phyloP scores from a whole-genome alignment of 2,329 filamentous ascomycete species.

The Colletotrichum gloeosporioides region DNA sequence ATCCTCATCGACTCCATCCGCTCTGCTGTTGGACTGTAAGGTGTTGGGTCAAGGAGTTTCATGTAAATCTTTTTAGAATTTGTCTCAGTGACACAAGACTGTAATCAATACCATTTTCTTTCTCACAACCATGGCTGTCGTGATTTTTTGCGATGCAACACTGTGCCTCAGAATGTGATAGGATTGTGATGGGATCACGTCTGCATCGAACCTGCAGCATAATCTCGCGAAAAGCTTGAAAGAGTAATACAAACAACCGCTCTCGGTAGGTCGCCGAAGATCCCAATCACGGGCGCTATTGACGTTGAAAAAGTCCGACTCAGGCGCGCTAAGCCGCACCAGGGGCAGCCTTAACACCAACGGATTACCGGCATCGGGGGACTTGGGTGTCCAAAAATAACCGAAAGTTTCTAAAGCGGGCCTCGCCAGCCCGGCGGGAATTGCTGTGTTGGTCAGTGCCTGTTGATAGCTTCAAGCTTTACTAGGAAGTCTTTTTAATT shows the following conservation, averaged over 20 bases:
- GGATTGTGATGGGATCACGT: not conserved
- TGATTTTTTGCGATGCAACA: not conserved
- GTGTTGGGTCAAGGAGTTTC: not conserved
- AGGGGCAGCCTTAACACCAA: not conserved
- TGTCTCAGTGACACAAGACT: not conserved
- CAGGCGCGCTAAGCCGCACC: not conserved
- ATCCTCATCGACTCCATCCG: slow-evolving; percentile 13
- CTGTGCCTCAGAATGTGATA: not conserved
- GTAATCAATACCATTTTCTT: not conserved
- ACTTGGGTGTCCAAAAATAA: not conserved
- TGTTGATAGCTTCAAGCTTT: not conserved
- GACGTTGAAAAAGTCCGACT: not conserved
- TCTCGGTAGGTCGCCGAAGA: not conserved
- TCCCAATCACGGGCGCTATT: not conserved
- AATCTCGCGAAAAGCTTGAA: not conserved
- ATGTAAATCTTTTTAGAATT: not conserved
- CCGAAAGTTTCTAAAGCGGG: not conserved
- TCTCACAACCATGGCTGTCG: not conserved
- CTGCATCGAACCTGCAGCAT: not conserved
- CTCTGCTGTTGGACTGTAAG: slow-evolving; percentile 9
- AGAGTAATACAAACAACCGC: not conserved
- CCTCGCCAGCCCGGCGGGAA: not conserved
- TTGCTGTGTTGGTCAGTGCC: not conserved
- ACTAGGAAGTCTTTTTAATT: not conserved
- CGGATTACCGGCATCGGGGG: not conserved